phyloP scores from a whole-genome alignment of 2,329 filamentous ascomycete genomes.

The Fusarium kyushuense region DNA sequence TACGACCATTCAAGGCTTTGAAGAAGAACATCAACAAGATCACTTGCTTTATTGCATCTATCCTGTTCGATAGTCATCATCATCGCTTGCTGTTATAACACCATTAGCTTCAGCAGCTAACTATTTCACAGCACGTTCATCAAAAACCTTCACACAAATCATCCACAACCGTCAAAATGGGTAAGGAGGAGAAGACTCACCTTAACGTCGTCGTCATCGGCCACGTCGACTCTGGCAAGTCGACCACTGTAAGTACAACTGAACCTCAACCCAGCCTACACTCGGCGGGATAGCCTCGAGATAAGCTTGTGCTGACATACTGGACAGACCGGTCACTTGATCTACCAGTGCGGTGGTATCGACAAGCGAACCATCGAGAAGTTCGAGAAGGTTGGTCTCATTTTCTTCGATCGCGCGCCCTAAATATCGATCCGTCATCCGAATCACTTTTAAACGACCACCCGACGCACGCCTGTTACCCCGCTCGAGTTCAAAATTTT shows the following conservation, averaged over 20 bases:
- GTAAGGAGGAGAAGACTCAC: constrained; percentile 96
- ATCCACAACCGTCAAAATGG: constrained; percentile 55
- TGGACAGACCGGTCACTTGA: constrained; percentile 82
- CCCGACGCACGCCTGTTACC: constrained; percentile 10
- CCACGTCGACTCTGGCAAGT: constrained; percentile 99
- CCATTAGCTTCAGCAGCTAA: constrained; percentile 32
- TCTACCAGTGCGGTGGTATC: constrained; percentile 99
- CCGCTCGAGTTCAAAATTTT: constrained; percentile 36
- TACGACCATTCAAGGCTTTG: constrained; percentile 31
- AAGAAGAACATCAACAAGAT: constrained; percentile 24
- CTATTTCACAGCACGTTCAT: constrained; percentile 41
- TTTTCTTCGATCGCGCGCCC: constrained; percentile 35
- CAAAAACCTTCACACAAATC: constrained; percentile 41
- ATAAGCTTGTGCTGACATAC: constrained; percentile 45
- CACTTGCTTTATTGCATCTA: constrained; percentile 13
- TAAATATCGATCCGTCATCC: constrained; percentile 25
- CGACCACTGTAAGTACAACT: constrained; percentile 82
- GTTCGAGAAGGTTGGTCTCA: constrained; percentile 95
- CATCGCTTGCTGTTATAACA: constrained; percentile 5
- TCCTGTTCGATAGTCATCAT: constrained; percentile 18
- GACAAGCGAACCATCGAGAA: constrained; percentile 99
- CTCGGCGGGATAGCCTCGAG: constrained; percentile 10
- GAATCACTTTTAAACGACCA: constrained; percentile 23
- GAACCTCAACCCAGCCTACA: constrained; percentile 26
- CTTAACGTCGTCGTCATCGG: constrained; percentile 99